Evolutionary conservation across 2,329 filamentous ascomycete genomes (phyloP), one percentile per base, ranked within the genome.

Genomic region (Trichoderma aggressivum): DNA sequence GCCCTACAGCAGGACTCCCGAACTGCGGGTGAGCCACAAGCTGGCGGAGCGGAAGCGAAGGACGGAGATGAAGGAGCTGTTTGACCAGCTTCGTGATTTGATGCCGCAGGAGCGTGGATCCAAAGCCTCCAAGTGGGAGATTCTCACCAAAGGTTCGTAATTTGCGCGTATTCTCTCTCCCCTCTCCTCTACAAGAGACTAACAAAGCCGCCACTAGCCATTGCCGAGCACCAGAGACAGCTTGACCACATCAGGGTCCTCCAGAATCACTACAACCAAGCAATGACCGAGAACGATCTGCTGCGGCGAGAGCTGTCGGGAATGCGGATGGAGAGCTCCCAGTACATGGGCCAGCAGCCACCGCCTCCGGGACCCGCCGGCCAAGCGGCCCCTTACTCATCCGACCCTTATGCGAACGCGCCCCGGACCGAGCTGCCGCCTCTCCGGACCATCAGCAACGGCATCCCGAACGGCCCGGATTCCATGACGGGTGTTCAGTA

Each of bases 41-140:
- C 87, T 96, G 70, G 93, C 93, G 0, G 93, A 96, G 81, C 87
- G 93, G 47, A 96, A 96, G 82, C 88, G 93, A 50, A 86, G 93
- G 72, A 94, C 92, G 10, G 93, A 96, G 79, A 96, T 96, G 93
- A 96, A 96, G 82, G 91, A 93, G 76, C 82, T 96, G 0, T 96
- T 96, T 77, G 93, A 96, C 74, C 91, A 93, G 75, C 83, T 96
- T 10, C 89, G 93, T 75, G 90, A 92, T 74, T 84, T 94, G 47
- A 90, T 95, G 82, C 92, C 92, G 1, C 91, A 94, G 75, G 92
- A 93, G 76, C 89, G 93, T 18, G 93, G 93, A 1, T 91, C 91
- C 28, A 97, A 96, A 79, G 93, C 93, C 0, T 94, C 92, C 75
- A 97, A 97, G 76, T 97, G 93, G 93, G 93, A 97, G 76, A 94